Evolutionary conservation across 140 eudicot genomes (phyloP), one percentile per base, ranked within the genome.

Genomic region (Flaveria floridana): DNA sequence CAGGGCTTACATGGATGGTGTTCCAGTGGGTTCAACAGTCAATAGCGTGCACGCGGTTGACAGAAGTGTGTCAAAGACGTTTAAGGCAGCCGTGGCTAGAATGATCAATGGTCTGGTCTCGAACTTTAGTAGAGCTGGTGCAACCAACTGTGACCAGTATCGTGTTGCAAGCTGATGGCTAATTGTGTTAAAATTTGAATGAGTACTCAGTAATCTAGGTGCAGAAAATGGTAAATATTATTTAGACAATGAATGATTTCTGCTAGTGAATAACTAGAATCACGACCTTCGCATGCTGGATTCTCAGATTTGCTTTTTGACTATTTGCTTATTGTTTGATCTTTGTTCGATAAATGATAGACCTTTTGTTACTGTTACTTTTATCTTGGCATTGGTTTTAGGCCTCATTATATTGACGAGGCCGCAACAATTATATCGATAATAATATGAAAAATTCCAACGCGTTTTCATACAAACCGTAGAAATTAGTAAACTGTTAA

Each of bases 1-100:
- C 47, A 76, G 61, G 65, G 82, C 86, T 30, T 89, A 87, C 53
- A 79, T 77, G 83, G 84, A 77, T 16, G 92, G 92, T 41, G 85
- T 80, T 58, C 75, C 39, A 26, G 86, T 87, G 3, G 93, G 93
- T 46, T 80, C 79, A 6, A 53, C 16, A 13, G 75, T 65, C 71
- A 28, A 68, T 23, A 89, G 79, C 12, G 79, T 7, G 3, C 18
- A 12, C 16, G n/a, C 67, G 16, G 53, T 3, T 10, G 71, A 62
- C 28, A 73, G n/a, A 34, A 62, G 72, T 18, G 63, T 70, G 52
- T 80, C 84, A 5, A 34, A 39, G 52, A 8, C 20, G 7, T 87
- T 87, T 28, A 80, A 64, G 78, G 58, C 59, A 6, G 63, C 74
- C n/a, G 58, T 87, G 25, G 75, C 23, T 57, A 76, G 56, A 65